Conservation (phyloP, 2,329 filamentous ascomycete species). For the Aspergillus sojae region DNA sequence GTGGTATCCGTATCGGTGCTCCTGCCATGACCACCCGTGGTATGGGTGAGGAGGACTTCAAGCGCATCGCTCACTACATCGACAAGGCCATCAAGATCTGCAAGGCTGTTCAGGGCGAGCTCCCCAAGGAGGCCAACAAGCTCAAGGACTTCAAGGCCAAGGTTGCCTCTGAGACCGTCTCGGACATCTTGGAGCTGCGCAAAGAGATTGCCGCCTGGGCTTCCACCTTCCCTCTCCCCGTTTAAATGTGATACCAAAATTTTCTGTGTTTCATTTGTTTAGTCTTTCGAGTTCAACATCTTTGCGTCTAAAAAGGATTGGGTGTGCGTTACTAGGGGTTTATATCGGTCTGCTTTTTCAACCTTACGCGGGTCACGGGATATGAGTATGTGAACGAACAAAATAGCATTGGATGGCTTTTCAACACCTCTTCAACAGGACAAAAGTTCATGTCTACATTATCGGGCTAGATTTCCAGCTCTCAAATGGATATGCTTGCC, state of each 20-base stretch:
- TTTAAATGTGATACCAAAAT: slow-evolving; percentile 37
- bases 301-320: slow-evolving; percentile 34
- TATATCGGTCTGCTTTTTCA: slow-evolving; percentile 45
- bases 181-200: slow-evolving; percentile 81
- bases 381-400: slow-evolving; percentile 29
- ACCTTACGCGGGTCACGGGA: slow-evolving; percentile 42
- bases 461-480: neutral
- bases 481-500: slow-evolving; percentile 3
- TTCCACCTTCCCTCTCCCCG: slow-evolving; percentile 84
- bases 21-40: slow-evolving; percentile 97
- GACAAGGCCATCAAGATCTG: slow-evolving; percentile 85
- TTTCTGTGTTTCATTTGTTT: slow-evolving; percentile 15
- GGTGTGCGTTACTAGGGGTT: slow-evolving; percentile 39
- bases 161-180: slow-evolving; percentile 75
- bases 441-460: slow-evolving; percentile 22
- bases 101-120: slow-evolving; percentile 78
- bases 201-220: slow-evolving; percentile 91
- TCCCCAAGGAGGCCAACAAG: slow-evolving; percentile 98
- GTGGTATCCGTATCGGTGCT: slow-evolving; percentile 92
- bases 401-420: slow-evolving; percentile 28
- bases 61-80: slow-evolving; percentile 86
- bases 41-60: slow-evolving; percentile 90
- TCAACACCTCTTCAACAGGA: slow-evolving; percentile 32
- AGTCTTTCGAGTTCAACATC: slow-evolving; percentile 39
- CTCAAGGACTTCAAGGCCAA: slow-evolving; percentile 99